Percentiles rank a stretch among this genome's conserved stretches.
phyloP scores from a whole-genome alignment of 2,329 filamentous ascomycete species.

The Colletotrichum cereale region DNA sequence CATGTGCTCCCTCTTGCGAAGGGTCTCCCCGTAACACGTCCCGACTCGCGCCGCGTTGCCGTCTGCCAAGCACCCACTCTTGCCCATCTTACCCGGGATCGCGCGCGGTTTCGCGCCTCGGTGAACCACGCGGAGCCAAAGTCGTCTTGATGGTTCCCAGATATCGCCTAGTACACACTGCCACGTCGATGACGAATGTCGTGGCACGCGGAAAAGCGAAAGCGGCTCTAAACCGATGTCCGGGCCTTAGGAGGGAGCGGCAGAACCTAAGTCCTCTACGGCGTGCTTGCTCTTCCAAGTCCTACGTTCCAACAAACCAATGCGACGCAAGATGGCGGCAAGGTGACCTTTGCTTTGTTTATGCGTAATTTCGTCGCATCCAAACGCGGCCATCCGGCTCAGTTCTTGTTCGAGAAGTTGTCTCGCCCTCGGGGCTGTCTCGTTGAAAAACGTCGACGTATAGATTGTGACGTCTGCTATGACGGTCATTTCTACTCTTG shows the following conservation, averaged over 20 bases:
- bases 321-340: constrained; percentile 41
- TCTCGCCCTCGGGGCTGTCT: neutral
- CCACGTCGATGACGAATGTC: neutral
- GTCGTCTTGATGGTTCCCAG: neutral
- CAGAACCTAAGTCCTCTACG: constrained; percentile 75
- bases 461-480: neutral
- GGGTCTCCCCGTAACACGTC: neutral
- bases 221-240: no score
- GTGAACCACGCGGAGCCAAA: neutral
- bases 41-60: neutral
- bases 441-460: neutral
- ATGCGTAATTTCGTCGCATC: no score
- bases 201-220: neutral
- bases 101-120: neutral
- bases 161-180: neutral
- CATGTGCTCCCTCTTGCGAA: neutral
- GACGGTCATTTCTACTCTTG: neutral
- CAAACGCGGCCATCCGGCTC: neutral
- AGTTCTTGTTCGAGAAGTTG: constrained; percentile 14
- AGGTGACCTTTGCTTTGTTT: neutral
- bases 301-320: constrained; percentile 74
- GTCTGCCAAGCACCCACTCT: neutral
- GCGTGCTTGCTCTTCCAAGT: constrained; percentile 82
- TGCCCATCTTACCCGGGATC: neutral
- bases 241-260: constrained; percentile 29